Base-by-base conservation (phyloP, 2,329 filamentous ascomycete species). In the Microsporum audouinii region DNA sequence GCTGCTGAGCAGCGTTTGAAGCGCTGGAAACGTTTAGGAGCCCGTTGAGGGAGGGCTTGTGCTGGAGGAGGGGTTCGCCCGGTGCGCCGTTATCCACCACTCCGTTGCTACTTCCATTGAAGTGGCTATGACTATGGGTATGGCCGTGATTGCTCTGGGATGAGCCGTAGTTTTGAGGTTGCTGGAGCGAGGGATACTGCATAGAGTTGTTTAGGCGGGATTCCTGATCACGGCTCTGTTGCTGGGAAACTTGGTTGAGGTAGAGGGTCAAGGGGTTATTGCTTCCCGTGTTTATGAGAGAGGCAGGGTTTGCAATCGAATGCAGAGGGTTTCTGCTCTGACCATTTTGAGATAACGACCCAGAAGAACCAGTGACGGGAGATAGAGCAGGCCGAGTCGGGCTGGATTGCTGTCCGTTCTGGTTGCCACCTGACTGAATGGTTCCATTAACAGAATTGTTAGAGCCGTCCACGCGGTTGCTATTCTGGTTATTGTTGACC, bases 251-350 rank as follows among this genome's bases (percentile, higher is more conserved):
- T 70, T 95, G 90, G 74, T 86, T 92, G 62, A 96, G 82, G 72
- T 96, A 97, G 84, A 96, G 85, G 29, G 91, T 96, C 72, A 97
- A 75, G 0, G 92, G 92, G 73, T 96, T 96, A 78, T 85, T 92
- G 69, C 80, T 80, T 60, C 84, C 87, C 58, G 84, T 85, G 73
- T 91, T 94, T 73, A 96, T 84, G 62, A 95, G 83, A 23, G 85
- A 83, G 1, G 87, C 87, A 0, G 88, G 83, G 29, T 84, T 87
- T 10, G 73, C 67, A 5, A 68, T 71, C 66, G 85, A 76, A 70
- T 87, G 75, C 49, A 64, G 49, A 69, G 85, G 75, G 77, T 85
- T 63, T 77, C 84, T 65, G 78, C 82, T 70, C 76, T 81, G 69
- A 80, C 80, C 71, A 64, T 84, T 82, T 63, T 84, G 85, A 12